Base-by-base conservation (phyloP, 2,329 filamentous ascomycete genomes). In the Aspergillus pseudotamarii region DNA sequence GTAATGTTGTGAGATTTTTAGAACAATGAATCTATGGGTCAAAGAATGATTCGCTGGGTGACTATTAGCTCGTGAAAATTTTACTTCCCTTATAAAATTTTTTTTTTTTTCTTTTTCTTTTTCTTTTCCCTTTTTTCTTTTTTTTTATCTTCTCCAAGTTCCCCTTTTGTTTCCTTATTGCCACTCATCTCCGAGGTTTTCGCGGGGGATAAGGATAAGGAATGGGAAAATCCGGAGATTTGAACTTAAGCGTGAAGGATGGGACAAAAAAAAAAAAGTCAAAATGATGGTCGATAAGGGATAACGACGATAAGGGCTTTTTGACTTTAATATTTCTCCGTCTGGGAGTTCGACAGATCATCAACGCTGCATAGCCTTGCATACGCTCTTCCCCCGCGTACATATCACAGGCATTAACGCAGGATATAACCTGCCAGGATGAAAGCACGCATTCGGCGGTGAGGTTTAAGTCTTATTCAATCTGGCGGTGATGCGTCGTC, bases 141-240 rank as follows among this genome's bases (percentile, higher is more conserved):
- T 32, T 59, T 64, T 38, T 58, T 54, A 57, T 57, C 32, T 53
- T 59, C 58, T 38, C 59, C 46, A 38, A 55, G 38, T 38, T 53
- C 50, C 51, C 28, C 45, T 50, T 30, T 28, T 30, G 23, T 50
- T 50, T 41, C 57, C 51, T 54, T 57, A 43, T 64, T 56, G 67
- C 60, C 60, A 64, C 62, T 51, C 26, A 26, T 55, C 61, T 61
- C 58, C 62, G 61, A 58, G 59, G 41, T 66, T 69, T 71, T 72
- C 70, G 69, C 65, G 70, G 70, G 71, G 71, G 64, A 72, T 71
- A 71, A 72, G 66, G 59, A 50, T 50, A 56, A 61, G 57, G 54
- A 58, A 26, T 53, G 45, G 26, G 50, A 57, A 46, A 51, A 66
- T 65, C 63, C 55, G 64, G 66, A 68, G 64, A 64, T 59, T 62